These are phyloP conservation scores for Phyllostachys edulis DNA, from an alignment of 176 grass and related monocot species.

Conservation along the genomic window DNA sequence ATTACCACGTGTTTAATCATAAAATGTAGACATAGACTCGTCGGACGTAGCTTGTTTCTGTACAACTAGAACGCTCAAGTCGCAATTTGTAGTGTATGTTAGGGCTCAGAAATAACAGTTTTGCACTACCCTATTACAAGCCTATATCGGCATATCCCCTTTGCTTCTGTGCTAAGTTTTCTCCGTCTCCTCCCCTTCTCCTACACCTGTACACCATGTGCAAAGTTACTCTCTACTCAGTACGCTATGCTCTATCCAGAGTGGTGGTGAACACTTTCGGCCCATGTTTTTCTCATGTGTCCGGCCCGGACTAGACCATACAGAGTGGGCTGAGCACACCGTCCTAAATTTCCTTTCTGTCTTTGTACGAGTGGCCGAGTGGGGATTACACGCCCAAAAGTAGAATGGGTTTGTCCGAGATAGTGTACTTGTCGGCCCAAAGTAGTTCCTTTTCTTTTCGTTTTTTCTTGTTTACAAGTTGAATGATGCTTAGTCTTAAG, in stretches of 20 bases:
- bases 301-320: too few relatives aligned
- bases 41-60: background rate
- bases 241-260: background rate
- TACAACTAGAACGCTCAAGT: background rate
- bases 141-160: background rate
- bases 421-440: background rate
- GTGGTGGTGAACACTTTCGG: background rate
- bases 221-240: background rate
- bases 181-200: background rate
- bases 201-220: background rate
- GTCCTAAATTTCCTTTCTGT: background rate
- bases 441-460: background rate
- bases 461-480: background rate
- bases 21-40: background rate
- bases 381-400: background rate
- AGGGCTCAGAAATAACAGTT: background rate
- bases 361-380: background rate
- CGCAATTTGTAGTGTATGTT: background rate
- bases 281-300: background rate
- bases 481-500: background rate
- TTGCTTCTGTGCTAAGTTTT: conserved; percentile 8
- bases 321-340: too few relatives aligned
- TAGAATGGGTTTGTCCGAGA: background rate
- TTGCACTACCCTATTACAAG: background rate
- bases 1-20: background rate